Evolutionary conservation across 805 yeast genomes (phyloP).

Genomic region (Blastobotrys robertii): DNA sequence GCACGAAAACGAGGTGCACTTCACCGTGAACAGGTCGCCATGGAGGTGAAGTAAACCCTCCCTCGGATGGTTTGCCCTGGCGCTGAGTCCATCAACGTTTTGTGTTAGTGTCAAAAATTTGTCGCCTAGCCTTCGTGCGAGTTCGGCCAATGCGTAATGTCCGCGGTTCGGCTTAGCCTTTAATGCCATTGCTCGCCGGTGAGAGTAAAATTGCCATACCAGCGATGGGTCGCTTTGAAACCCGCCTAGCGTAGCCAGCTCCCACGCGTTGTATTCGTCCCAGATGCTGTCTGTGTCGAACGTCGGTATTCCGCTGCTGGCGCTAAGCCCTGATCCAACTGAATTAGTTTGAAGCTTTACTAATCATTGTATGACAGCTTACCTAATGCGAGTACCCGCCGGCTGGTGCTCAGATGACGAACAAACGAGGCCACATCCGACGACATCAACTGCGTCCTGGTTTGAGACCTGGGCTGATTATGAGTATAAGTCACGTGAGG

Average conservation of each 20-base stretch:
- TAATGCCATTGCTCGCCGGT: slow-evolving; percentile 55
- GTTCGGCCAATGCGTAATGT: slow-evolving; percentile 57
- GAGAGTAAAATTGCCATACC: slow-evolving; percentile 84
- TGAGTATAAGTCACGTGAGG: too few species aligned
- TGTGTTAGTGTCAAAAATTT: slow-evolving; percentile 64
- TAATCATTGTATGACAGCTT: slow-evolving; percentile 1
- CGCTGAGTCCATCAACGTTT: slow-evolving; percentile 70
- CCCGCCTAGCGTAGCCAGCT: slow-evolving; percentile 87
- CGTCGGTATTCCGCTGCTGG: slow-evolving; percentile 66
- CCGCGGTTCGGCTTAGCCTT: slow-evolving; percentile 64
- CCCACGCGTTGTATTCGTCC: slow-evolving; percentile 69
- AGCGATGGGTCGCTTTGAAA: slow-evolving; percentile 72
- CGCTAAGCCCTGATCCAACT: slow-evolving; percentile 80
- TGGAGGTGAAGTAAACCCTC: slow-evolving; percentile 58
- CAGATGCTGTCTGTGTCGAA: slow-evolving; percentile 69
- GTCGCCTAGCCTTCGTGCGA: slow-evolving; percentile 35
- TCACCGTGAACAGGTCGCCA: slow-evolving; percentile 64
- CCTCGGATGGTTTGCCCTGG: slow-evolving; percentile 52
- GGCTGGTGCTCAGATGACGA: slow-evolving; percentile 23
- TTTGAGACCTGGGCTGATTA: too few species aligned
- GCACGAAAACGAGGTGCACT: slow-evolving; percentile 71
- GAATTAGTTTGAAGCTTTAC: slow-evolving; percentile 17
- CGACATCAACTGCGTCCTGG: slow-evolving; percentile 7
- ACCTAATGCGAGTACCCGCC: slow-evolving; percentile 28
- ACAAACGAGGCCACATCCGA: slow-evolving; percentile 27